Evolutionary conservation across 164 flowering plant species (phyloP).

Genomic region (Piper longum): DNA sequence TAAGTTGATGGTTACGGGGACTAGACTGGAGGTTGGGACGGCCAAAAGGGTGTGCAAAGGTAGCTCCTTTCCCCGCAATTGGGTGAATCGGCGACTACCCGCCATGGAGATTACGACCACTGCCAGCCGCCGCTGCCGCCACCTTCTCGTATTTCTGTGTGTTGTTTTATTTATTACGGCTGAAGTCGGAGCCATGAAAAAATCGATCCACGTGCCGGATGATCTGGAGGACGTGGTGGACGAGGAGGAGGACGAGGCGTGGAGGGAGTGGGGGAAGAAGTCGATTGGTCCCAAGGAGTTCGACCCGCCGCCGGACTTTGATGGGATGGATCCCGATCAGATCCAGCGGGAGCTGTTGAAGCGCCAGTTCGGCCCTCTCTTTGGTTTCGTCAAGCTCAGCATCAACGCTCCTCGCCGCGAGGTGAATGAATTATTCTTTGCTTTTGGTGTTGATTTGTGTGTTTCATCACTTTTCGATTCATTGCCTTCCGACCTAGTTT

Average conservation of each 20-base stretch:
- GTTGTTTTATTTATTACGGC: no score
- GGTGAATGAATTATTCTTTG: constrained; percentile 17
- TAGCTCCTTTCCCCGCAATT: no score
- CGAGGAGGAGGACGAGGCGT: constrained; percentile 86
- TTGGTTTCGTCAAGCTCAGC: constrained; percentile 85
- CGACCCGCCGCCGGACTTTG: constrained; percentile 57
- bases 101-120: no score
- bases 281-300: constrained; percentile 17
- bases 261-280: constrained; percentile 82
- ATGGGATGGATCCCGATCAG: constrained; percentile 25
- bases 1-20: no score
- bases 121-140: no score
- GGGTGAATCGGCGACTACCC: no score
- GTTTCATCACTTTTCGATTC: background rate
- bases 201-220: constrained; percentile 53
- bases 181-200: constrained; percentile 7
- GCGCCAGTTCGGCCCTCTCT: constrained; percentile 43
- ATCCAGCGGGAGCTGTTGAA: constrained; percentile 66
- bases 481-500: no score
- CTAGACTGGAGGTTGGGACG: no score
- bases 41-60: no score
- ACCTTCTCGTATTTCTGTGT: no score
- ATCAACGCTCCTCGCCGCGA: constrained; percentile 44
- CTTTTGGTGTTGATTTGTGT: background rate
- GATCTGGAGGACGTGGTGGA: constrained; percentile 85